Conservation (phyloP, 176 grass and related monocot species). For the Avena atlantica region DNA sequence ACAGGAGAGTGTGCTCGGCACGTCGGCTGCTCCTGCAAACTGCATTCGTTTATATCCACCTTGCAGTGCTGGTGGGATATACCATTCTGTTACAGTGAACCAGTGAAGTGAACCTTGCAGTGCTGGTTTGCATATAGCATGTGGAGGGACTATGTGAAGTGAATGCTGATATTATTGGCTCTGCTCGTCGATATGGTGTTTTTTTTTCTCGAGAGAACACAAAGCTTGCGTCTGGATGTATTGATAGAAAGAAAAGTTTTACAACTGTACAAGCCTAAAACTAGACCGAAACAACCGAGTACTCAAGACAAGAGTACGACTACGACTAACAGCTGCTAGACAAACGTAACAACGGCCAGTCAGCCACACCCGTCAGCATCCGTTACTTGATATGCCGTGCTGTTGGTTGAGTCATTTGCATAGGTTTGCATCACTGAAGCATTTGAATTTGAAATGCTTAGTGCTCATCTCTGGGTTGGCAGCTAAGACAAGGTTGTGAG, state of each 20-base stretch:
- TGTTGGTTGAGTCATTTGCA: not conserved
- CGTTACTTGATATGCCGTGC: not conserved
- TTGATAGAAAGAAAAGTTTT: too few relatives aligned
- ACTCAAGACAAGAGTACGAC: too few relatives aligned
- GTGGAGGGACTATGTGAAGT: not conserved
- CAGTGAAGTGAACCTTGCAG: not conserved
- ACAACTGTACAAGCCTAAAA: too few relatives aligned
- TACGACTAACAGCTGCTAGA: too few relatives aligned
- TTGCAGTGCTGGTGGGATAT: not conserved
- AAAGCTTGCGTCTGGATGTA: too few relatives aligned
- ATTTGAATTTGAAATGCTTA: slow-evolving; percentile 19
- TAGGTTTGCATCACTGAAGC: not conserved
- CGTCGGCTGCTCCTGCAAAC: not conserved
- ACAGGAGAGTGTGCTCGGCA: not conserved
- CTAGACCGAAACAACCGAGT: too few relatives aligned
- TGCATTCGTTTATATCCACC: not conserved
- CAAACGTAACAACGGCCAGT: too few relatives aligned
- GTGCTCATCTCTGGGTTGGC: not conserved
- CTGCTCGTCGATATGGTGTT: not conserved
- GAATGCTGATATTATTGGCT: not conserved
- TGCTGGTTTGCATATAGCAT: not conserved
- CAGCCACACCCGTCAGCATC: too few relatives aligned
- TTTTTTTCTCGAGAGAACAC: too few relatives aligned
- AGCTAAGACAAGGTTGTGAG: not conserved
- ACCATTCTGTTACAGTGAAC: not conserved